A percentile compares a stretch with the other conserved stretches of the same genome.
phyloP scores from a whole-genome alignment of 306 rosid species.

The Morella rubra region DNA sequence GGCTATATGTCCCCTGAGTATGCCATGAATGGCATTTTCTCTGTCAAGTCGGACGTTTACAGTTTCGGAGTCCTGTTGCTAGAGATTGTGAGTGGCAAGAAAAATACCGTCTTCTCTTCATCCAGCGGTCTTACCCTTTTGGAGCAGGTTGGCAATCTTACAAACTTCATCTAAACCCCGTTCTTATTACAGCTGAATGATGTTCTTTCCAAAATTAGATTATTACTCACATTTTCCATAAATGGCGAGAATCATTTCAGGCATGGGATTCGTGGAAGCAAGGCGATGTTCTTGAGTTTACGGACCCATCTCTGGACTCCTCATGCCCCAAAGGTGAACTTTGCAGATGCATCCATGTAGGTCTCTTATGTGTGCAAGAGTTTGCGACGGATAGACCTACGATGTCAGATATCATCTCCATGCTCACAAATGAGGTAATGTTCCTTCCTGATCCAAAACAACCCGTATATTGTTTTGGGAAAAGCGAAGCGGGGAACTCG shows the following conservation, averaged over 20 bases:
- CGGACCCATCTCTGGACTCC: conserved; percentile 18
- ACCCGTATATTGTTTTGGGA: conserved; percentile 11
- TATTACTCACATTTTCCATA: background rate
- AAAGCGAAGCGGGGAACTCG: conserved; percentile 19
- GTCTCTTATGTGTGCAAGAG: conserved; percentile 37
- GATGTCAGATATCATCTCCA: conserved; percentile 33
- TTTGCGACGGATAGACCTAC: conserved; percentile 25
- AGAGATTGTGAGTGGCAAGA: conserved; percentile 30
- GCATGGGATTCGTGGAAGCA: conserved; percentile 29
- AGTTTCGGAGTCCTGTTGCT: conserved; percentile 33
- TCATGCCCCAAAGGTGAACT: conserved; percentile 24
- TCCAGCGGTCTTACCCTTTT: conserved; percentile 13
- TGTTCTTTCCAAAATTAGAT: background rate
- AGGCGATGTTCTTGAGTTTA: conserved; percentile 10
- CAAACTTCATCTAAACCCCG: background rate
- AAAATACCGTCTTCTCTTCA: conserved; percentile 16
- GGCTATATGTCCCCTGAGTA: conserved; percentile 38
- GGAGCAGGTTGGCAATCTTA: conserved; percentile 20
- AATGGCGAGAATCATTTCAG: conserved; percentile 14
- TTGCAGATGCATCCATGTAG: conserved; percentile 18
- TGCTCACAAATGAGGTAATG: conserved; percentile 22
- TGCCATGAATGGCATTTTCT: conserved; percentile 38
- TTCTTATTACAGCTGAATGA: background rate
- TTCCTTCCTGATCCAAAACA: conserved; percentile 30
- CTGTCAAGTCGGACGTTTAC: conserved; percentile 28